Evolutionary conservation across 768 basidiomycete genomes (phyloP).

Genomic region (Cubamyces sp.): DNA sequence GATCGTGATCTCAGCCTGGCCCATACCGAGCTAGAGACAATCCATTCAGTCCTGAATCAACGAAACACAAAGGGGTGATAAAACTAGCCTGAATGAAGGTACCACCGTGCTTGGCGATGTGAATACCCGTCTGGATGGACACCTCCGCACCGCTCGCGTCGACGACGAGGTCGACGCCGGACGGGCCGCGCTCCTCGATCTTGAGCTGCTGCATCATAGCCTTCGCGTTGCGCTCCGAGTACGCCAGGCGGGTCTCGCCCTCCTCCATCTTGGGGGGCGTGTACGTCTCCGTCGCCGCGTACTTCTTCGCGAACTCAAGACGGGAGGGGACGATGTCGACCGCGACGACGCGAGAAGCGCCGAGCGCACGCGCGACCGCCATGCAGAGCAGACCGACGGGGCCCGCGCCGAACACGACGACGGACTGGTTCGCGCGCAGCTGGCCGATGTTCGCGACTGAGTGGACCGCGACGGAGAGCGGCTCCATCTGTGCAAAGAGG

Average conservation of each 20-base stretch:
- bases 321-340: constrained; percentile 78
- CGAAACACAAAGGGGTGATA: neutral
- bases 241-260: constrained; percentile 70
- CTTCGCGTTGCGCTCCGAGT: constrained; percentile 72
- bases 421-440: constrained; percentile 72
- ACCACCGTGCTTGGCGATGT: constrained; percentile 76
- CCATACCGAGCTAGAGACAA: constrained; percentile 78
- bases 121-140: constrained; percentile 85
- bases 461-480: constrained; percentile 90
- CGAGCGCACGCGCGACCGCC: constrained; percentile 95
- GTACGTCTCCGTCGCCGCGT: constrained; percentile 81
- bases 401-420: constrained; percentile 88
- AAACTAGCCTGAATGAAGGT: constrained; percentile 64
- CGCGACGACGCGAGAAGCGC: constrained; percentile 82
- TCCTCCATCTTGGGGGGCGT: constrained; percentile 61
- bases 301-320: constrained; percentile 83
- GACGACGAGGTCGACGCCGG: constrained; percentile 81
- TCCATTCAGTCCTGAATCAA: neutral
- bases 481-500: constrained; percentile 71
- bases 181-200: constrained; percentile 70
- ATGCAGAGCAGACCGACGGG: constrained; percentile 89
- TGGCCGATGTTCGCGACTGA: constrained; percentile 78
- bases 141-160: constrained; percentile 94
- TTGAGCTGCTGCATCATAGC: constrained; percentile 66
- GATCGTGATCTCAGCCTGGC: constrained; percentile 72